Base-by-base conservation (phyloP, 495 filamentous ascomycete genomes). In the Penicillium dipodomyicola region DNA sequence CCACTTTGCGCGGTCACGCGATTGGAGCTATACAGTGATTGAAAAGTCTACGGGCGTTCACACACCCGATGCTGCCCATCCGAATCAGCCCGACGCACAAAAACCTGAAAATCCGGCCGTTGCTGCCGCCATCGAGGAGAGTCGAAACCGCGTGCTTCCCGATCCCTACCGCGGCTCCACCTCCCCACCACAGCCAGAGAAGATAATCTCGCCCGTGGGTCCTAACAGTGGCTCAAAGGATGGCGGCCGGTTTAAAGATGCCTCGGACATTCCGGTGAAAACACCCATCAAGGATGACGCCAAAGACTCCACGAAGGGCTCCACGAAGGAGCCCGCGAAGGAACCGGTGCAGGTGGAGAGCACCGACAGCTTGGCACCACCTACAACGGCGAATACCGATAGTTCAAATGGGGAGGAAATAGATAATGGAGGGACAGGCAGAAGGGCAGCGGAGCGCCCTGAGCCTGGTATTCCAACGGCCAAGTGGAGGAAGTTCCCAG, bases 401-500 rank as follows among this genome's bases (percentile, higher is more conserved):
- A 40, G 23, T 29, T 15, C 29, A 14, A 27, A 12, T 10, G 42
- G 10, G 5, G 55, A 57, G 55, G 55, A 58, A 17, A 39, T 52
- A 22, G 55, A 58, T n/a, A 46, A 53, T 35, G 64, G 61, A 22
- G 56, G 63, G 29, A 23, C 57, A 2, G 78, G 78, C 7, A 72
- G 70, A 55, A 58, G 74, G 30, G 68, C 77, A 41, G 71, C 72
- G 11, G 67, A 76, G 37, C 62, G 69, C 29, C 67, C 73, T n/a
- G 69, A 70, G 32, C 62, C 66, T 32, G 65, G 58, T 11, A 35
- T 59, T 64, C 30, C 64, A 48, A 71, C 82, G 23, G 17, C 25
- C 50, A 87, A 90, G 64, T 96, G 91, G 91, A 66, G 74, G 59
- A 88, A 85, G 63, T 76, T 80, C 40, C 77, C 79, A 7, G 89